Percentiles rank a stretch among this genome's conserved stretches.
phyloP scores from a whole-genome alignment of 1,139 yeast genomes.

The Saccharomycopsis phalli region DNA sequence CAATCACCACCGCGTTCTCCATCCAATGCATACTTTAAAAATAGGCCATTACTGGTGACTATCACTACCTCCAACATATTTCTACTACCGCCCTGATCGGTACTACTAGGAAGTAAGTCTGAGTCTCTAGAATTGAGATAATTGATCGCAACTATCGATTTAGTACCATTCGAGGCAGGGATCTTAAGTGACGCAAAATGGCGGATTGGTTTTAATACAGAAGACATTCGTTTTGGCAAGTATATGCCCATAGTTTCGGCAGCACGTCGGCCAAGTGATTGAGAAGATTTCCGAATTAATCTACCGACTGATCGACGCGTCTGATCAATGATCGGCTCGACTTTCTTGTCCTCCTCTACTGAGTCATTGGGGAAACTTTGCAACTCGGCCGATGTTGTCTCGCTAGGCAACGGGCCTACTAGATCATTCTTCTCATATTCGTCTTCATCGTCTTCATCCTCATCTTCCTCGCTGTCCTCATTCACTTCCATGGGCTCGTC shows the following conservation, averaged over 20 bases:
- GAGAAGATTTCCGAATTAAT: constrained; percentile 49
- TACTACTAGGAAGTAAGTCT: background rate
- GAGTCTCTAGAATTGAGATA: constrained; percentile 12
- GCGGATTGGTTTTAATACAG: constrained; percentile 83
- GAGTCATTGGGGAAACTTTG: constrained; percentile 1
- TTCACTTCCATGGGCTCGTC: constrained; percentile 25
- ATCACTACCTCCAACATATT: constrained; percentile 61
- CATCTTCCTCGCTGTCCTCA: constrained; percentile 30
- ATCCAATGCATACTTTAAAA: constrained; percentile 79
- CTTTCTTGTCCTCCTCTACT: constrained; percentile 22
- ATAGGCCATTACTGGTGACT: constrained; percentile 79
- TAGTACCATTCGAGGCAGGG: constrained; percentile 56
- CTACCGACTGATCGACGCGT: constrained; percentile 66
- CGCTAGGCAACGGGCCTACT: constrained; percentile 27
- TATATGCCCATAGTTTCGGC: constrained; percentile 87
- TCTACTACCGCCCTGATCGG: constrained; percentile 26
- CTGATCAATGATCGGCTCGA: constrained; percentile 62
- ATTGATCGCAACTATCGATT: constrained; percentile 48
- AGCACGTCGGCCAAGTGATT: constrained; percentile 53
- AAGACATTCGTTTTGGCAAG: constrained; percentile 74
- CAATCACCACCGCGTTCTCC: constrained; percentile 94
- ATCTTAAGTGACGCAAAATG: constrained; percentile 91
- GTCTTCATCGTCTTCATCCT: constrained; percentile 27
- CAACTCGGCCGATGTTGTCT: background rate
- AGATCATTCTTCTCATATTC: constrained; percentile 29